Conservation (phyloP, 441 rosid species). For the Brassica balearica region DNA sequence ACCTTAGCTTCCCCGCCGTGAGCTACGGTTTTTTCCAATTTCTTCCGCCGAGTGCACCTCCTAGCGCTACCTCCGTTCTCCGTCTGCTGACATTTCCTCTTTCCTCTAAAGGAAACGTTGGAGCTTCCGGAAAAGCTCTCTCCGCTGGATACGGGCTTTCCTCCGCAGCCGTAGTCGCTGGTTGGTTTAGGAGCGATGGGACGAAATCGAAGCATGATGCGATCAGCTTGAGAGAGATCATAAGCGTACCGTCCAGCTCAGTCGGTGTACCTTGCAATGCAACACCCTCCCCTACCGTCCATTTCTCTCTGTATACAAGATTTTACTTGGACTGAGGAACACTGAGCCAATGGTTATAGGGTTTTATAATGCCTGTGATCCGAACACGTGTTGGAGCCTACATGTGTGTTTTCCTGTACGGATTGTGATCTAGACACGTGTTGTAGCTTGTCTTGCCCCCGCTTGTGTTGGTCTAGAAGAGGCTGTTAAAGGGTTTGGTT, state of each 20-base stretch:
- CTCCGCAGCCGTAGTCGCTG: slow-evolving; percentile 8
- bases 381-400: slow-evolving; percentile 31
- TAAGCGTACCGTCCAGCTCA: slow-evolving; percentile 48
- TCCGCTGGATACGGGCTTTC: slow-evolving; percentile 40
- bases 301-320: slow-evolving; percentile 34
- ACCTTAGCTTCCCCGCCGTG: slow-evolving; percentile 31
- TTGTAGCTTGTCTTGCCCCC: slow-evolving; percentile 30
- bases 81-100: slow-evolving; percentile 46
- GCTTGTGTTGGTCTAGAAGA: slow-evolving; percentile 47
- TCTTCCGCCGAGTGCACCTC: slow-evolving; percentile 50
- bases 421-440: slow-evolving; percentile 49
- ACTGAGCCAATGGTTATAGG: slow-evolving; percentile 1
- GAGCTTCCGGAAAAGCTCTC: slow-evolving; percentile 36
- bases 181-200: slow-evolving; percentile 89
- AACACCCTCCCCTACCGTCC: slow-evolving; percentile 82
- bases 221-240: slow-evolving; percentile 58
- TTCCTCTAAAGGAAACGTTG: slow-evolving; percentile 47
- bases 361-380: slow-evolving; percentile 43
- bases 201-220: slow-evolving; percentile 76
- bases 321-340: slow-evolving; percentile 12
- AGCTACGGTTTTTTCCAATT: slow-evolving; percentile 36
- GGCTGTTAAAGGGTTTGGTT: slow-evolving; percentile 15
- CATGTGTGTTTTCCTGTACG: background rate
- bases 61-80: slow-evolving; percentile 12
- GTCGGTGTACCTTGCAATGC: slow-evolving; percentile 62